A percentile compares a stretch with the other conserved stretches of the same genome.
Conservation (phyloP, 805 yeast species). For the Cyberlindnera japonica region DNA sequence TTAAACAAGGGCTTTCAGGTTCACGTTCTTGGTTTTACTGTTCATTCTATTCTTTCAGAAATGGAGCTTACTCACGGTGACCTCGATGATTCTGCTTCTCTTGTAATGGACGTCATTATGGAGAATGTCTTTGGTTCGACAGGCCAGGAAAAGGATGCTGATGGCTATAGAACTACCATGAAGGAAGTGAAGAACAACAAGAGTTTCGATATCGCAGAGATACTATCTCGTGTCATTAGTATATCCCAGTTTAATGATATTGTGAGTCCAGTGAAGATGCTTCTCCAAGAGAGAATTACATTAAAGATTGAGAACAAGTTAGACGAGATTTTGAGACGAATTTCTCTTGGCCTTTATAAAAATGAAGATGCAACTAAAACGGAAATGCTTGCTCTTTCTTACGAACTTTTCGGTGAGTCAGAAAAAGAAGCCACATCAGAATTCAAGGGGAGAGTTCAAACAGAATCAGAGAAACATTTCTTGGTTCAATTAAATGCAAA, state of each 20-base stretch:
- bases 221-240: conserved; percentile 61
- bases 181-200: conserved; percentile 88
- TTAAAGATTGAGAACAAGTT: conserved; percentile 68
- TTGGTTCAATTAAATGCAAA: conserved; percentile 68
- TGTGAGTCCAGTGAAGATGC: conserved; percentile 62
- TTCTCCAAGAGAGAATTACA: conserved; percentile 61
- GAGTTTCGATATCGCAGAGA: conserved; percentile 83
- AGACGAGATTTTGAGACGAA: conserved; percentile 73
- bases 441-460: conserved; percentile 23
- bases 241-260: conserved; percentile 54
- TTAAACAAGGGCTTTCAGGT: conserved; percentile 87
- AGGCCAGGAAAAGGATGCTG: conserved; percentile 93
- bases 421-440: conserved; percentile 25
- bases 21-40: conserved; percentile 86
- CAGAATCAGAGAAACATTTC: conserved; percentile 60
- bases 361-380: conserved; percentile 57
- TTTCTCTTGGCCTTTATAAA: conserved; percentile 72
- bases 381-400: conserved; percentile 66
- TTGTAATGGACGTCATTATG: conserved; percentile 74
- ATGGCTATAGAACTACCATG: conserved; percentile 80
- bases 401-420: conserved; percentile 63
- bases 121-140: conserved; percentile 90
- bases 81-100: conserved; percentile 58
- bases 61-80: conserved; percentile 64
- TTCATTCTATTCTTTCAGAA: conserved; percentile 65